Percentiles rank a stretch among this genome's conserved stretches.
These are phyloP conservation scores for Pisolithus orientalis DNA, from an alignment of 768 basidiomycete genomes.

Conservation along the genomic window DNA sequence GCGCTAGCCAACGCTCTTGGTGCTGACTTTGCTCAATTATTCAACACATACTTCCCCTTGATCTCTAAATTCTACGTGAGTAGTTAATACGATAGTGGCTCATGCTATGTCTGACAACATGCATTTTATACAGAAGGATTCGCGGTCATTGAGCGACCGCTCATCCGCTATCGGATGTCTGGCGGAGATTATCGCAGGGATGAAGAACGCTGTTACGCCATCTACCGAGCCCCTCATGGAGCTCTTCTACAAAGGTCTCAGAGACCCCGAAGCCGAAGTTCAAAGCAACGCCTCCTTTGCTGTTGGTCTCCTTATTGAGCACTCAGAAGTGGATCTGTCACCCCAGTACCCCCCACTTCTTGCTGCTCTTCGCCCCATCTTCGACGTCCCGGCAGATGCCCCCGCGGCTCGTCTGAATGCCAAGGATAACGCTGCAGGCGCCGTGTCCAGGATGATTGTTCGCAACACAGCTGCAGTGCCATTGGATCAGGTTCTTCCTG, in stretches of 20 bases:
- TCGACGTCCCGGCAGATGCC: slow-evolving; percentile 57
- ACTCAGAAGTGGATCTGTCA: slow-evolving; percentile 75
- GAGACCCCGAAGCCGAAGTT: slow-evolving; percentile 86
- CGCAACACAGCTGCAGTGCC: slow-evolving; percentile 77
- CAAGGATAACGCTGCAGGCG: slow-evolving; percentile 94
- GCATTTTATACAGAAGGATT: slow-evolving; percentile 55
- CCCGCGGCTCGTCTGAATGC: slow-evolving; percentile 71
- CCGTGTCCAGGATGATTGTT: slow-evolving; percentile 81
- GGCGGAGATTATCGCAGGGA: slow-evolving; percentile 91
- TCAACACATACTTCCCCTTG: slow-evolving; percentile 81
- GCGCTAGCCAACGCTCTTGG: slow-evolving; percentile 84
- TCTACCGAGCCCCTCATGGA: slow-evolving; percentile 78
- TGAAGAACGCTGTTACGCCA: slow-evolving; percentile 81
- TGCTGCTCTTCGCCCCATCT: slow-evolving; percentile 73
- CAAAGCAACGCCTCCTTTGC: slow-evolving; percentile 96
- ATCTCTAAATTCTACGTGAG: slow-evolving; percentile 90
- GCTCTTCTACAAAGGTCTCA: slow-evolving; percentile 77
- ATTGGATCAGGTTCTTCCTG: slow-evolving; percentile 84
- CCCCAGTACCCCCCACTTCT: slow-evolving; percentile 78
- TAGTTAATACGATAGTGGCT: slow-evolving; percentile 6
- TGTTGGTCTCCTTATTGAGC: slow-evolving; percentile 83
- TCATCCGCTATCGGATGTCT: slow-evolving; percentile 91
- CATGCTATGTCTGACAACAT: not conserved
- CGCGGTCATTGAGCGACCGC: slow-evolving; percentile 82
- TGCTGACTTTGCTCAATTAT: slow-evolving; percentile 73